phyloP scores from a whole-genome alignment of 2,329 filamentous ascomycete genomes.

The Aspergillus pseudoviridinutans region DNA sequence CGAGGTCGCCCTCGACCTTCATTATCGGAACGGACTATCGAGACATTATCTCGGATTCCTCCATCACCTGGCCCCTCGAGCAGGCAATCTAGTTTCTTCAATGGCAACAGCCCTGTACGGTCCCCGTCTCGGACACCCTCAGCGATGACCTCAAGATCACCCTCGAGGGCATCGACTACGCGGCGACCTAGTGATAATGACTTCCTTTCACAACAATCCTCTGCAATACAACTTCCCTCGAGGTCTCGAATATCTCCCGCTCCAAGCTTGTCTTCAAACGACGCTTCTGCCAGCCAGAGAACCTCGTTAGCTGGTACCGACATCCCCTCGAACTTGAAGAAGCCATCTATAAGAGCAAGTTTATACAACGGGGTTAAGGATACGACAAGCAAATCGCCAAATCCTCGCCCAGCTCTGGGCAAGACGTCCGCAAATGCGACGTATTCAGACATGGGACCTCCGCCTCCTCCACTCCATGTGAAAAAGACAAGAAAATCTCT shows the following conservation, averaged over 20 bases:
- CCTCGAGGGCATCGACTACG: constrained; percentile 42
- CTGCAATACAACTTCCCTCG: constrained; percentile 32
- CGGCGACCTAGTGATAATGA: constrained; percentile 53
- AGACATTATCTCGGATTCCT: constrained; percentile 74
- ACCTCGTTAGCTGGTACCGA: constrained; percentile 9
- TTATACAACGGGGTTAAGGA: constrained; percentile 46
- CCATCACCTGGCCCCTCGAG: constrained; percentile 69
- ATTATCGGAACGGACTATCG: constrained; percentile 77
- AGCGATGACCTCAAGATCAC: constrained; percentile 48
- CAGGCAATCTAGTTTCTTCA: constrained; percentile 70
- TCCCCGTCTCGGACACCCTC: constrained; percentile 62
- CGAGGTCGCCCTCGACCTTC: constrained; percentile 30
- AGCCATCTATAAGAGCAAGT: constrained; percentile 18
- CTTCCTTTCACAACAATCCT: constrained; percentile 37
- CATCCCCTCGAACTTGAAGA: constrained; percentile 23
- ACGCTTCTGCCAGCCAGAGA: constrained; percentile 12
- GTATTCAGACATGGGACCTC: constrained; percentile 23
- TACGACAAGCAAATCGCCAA: constrained; percentile 44
- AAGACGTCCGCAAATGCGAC: constrained; percentile 56
- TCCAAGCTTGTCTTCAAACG: constrained; percentile 18
- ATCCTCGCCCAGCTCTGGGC: constrained; percentile 52
- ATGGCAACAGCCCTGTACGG: constrained; percentile 56
- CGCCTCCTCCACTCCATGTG: constrained; percentile 36
- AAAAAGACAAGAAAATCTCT: constrained; percentile 36
- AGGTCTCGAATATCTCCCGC: constrained; percentile 26